Conservation (phyloP, 2,329 filamentous ascomycete genomes). For the Colletotrichum scovillei region DNA sequence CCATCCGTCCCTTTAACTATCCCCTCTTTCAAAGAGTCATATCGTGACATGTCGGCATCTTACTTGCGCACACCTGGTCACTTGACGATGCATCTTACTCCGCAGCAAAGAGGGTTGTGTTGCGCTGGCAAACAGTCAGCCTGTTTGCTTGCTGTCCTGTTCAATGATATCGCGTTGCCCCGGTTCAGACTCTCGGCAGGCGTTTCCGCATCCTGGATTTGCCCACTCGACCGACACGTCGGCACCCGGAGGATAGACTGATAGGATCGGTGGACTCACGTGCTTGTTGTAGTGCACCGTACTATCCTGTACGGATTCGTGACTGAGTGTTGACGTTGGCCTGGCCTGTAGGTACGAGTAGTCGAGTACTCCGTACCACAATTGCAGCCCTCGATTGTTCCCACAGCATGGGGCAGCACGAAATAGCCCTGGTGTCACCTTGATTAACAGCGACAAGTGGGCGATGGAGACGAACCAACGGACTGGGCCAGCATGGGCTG, state of each 20-base stretch:
- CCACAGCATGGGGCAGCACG: constrained; percentile 27
- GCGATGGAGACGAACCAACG: constrained; percentile 28
- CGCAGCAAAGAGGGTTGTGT: constrained; percentile 25
- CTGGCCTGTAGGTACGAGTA: not conserved
- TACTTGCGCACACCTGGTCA: constrained; percentile 32
- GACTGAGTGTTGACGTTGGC: constrained; percentile 22
- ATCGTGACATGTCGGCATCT: constrained; percentile 36
- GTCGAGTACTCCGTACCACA: too few species aligned
- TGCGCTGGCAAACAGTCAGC: constrained; percentile 31
- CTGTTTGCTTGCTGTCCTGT: constrained; percentile 25
- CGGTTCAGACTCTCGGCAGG: constrained; percentile 15
- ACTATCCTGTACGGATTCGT: constrained; percentile 2
- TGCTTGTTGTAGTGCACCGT: not conserved
- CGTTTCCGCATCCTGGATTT: constrained; percentile 2
- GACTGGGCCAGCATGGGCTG: constrained; percentile 26
- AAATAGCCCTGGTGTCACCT: constrained; percentile 32
- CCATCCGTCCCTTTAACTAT: constrained; percentile 3
- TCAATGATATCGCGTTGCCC: constrained; percentile 18
- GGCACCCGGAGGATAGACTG: constrained; percentile 4
- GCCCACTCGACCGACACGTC: constrained; percentile 15
- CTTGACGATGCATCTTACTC: constrained; percentile 33
- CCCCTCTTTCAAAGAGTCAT: constrained; percentile 25
- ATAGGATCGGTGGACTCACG: constrained; percentile 4
- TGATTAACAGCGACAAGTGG: constrained; percentile 32
- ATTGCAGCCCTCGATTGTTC: constrained; percentile 9